Conservation (phyloP, 148 eudicot genomes). For the Rhododendron vialii region DNA sequence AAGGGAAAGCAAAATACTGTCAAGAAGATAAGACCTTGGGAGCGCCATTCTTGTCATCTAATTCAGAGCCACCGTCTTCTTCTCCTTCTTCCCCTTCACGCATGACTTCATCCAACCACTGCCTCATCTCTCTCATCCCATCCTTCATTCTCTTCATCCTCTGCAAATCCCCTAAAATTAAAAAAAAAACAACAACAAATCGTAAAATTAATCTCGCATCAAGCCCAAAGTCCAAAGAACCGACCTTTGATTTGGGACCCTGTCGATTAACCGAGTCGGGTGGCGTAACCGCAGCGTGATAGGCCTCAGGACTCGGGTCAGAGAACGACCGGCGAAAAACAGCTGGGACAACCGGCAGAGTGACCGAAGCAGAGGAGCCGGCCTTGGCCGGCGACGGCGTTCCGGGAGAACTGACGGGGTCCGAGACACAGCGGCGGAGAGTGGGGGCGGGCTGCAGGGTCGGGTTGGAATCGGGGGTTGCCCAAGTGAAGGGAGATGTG, state of each 20-base stretch:
- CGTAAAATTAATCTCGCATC: neutral
- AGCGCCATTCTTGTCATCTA: conserved; percentile 4
- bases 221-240: neutral
- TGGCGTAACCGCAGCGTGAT: too few relatives aligned
- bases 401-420: neutral
- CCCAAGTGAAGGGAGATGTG: neutral
- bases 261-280: neutral
- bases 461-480: neutral
- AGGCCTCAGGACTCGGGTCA: neutral
- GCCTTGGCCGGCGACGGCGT: neutral
- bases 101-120: conserved; percentile 21
- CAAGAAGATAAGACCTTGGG: neutral
- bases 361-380: neutral
- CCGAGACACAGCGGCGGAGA: conserved; percentile 10
- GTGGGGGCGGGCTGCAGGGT: neutral
- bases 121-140: conserved; percentile 14
- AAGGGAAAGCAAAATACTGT: neutral
- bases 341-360: too few relatives aligned
- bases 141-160: conserved; percentile 21
- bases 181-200: neutral
- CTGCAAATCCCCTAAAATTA: neutral
- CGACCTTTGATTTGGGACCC: neutral
- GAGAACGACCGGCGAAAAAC: neutral
- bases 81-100: conserved; percentile 12
- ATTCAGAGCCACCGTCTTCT: neutral